Percentiles rank a stretch among this genome's conserved stretches.
These are phyloP conservation scores for Nannizziopsis arthrosporioides DNA, from an alignment of 2,329 filamentous ascomycete species.

Conservation along the genomic window DNA sequence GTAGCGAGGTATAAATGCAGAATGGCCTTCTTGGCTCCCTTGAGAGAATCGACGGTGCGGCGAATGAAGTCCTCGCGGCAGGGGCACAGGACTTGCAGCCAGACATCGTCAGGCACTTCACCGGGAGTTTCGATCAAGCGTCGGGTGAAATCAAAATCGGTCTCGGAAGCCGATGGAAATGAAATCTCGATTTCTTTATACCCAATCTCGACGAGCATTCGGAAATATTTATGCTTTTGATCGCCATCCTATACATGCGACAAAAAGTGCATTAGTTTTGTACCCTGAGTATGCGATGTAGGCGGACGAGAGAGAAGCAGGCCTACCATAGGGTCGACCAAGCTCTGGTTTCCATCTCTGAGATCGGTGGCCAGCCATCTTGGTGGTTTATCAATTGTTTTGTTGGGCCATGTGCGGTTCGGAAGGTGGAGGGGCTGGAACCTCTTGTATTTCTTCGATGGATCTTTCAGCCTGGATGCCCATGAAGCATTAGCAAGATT, in stretches of 20 bases:
- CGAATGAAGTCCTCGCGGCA: constrained; percentile 85
- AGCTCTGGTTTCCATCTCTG: constrained; percentile 86
- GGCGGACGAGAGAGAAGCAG: not conserved
- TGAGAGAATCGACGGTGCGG: constrained; percentile 76
- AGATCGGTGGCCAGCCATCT: constrained; percentile 84
- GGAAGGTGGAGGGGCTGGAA: constrained; percentile 39
- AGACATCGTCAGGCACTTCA: constrained; percentile 76
- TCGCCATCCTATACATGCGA: constrained; percentile 60
- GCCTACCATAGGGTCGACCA: constrained; percentile 81
- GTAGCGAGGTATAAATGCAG: constrained; percentile 94
- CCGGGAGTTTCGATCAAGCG: constrained; percentile 76
- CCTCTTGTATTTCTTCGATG: constrained; percentile 38
- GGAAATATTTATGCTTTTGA: constrained; percentile 90
- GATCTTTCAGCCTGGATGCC: constrained; percentile 37
- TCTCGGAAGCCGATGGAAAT: constrained; percentile 87
- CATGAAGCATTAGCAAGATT: not conserved
- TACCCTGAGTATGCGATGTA: not conserved
- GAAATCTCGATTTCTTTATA: constrained; percentile 98
- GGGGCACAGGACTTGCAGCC: constrained; percentile 80
- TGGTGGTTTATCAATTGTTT: constrained; percentile 69
- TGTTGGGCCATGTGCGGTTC: constrained; percentile 64
- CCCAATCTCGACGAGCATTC: constrained; percentile 81
- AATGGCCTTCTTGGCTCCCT: constrained; percentile 83
- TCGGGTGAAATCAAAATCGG: constrained; percentile 90
- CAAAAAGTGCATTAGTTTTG: not conserved